Evolutionary conservation across 371 early-diverging fungal species (phyloP).

Genomic region (Encephalitozoon romaleae): DNA sequence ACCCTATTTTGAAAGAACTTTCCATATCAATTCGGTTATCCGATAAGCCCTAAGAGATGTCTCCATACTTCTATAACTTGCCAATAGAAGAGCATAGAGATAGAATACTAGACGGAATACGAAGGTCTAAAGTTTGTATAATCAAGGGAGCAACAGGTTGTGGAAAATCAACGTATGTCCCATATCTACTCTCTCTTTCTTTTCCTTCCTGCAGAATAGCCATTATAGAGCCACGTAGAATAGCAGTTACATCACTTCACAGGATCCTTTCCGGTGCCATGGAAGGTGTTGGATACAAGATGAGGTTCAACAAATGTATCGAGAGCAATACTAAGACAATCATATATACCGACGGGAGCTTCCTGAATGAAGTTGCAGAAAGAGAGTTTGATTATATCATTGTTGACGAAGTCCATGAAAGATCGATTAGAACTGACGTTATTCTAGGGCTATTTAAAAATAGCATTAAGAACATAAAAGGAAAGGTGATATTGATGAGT

Average conservation of each 20-base stretch:
- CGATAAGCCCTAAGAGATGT: not conserved
- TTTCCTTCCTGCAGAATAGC: conserved; percentile 27
- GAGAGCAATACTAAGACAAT: conserved; percentile 22
- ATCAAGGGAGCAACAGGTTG: conserved; percentile 61
- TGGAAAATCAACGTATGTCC: conserved; percentile 61
- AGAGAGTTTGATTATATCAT: conserved; percentile 43
- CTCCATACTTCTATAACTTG: conserved; percentile 19
- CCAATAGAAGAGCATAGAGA: conserved; percentile 51
- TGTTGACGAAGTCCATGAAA: conserved; percentile 61
- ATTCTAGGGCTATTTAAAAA: conserved; percentile 44
- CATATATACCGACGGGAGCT: conserved; percentile 59
- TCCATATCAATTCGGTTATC: not conserved
- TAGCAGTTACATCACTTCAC: conserved; percentile 59
- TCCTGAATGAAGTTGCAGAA: conserved; percentile 42
- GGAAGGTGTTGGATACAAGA: conserved; percentile 55
- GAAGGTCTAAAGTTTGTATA: conserved; percentile 41
- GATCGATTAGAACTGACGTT: conserved; percentile 57
- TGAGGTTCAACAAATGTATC: conserved; percentile 50
- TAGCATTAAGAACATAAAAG: conserved; percentile 21
- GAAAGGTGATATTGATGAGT: conserved; percentile 61
- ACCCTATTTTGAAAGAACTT: not conserved
- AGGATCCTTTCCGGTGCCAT: conserved; percentile 30
- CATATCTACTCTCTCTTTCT: conserved; percentile 38
- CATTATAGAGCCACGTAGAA: conserved; percentile 61
- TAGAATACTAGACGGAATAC: conserved; percentile 48